Evolutionary conservation across 1,139 yeast genomes (phyloP), one percentile per base, ranked within the genome.

Genomic region (Yamadazyma oceani): DNA sequence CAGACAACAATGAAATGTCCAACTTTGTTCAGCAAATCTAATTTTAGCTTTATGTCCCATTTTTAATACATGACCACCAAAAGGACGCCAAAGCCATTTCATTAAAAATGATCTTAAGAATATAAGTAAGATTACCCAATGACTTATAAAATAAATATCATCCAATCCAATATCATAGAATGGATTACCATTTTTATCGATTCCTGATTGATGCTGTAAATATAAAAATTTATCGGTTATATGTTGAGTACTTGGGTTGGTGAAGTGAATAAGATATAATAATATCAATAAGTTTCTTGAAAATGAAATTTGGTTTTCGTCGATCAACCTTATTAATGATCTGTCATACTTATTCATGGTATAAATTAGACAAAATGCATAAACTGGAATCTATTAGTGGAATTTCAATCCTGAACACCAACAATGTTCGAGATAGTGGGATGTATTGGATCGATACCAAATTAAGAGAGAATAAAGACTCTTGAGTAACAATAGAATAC

Each of bases 21-120:
- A 89, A 41, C 89, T 81, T 64, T 88, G 96, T 62, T 89, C 97
- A 38, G 88, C 84, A 54, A 85, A 88, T 44, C 96, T 72, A 37
- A 75, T 75, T 32, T 69, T 65, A 2, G 82, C 76, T 53, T 78
- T 81, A 12, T 55, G 57, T 2, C 75, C 66, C 40, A 85, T 79
- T 13, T 75, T 66, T 39, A 69, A 62, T 30, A 54, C 44, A n/a
- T 54, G 40, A 12, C 54, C 46, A 2, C 88, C 89, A 42, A 81
- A 53, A 13, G 90, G 90, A 35, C 65, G 69, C 40, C 84, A 73
- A 9, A 76, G 48, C 51, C 68, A 76, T 39, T 75, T 72, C 81
- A 86, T 82, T 31, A 78, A 53, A 21, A 73, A 59, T 3, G 86
- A 74, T 45, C 95, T 68, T 31, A 82, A 55, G 44, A 85, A 74